Conservation (phyloP, 1,284 basidiomycete genomes). For the Exobasidium rhododendri region DNA sequence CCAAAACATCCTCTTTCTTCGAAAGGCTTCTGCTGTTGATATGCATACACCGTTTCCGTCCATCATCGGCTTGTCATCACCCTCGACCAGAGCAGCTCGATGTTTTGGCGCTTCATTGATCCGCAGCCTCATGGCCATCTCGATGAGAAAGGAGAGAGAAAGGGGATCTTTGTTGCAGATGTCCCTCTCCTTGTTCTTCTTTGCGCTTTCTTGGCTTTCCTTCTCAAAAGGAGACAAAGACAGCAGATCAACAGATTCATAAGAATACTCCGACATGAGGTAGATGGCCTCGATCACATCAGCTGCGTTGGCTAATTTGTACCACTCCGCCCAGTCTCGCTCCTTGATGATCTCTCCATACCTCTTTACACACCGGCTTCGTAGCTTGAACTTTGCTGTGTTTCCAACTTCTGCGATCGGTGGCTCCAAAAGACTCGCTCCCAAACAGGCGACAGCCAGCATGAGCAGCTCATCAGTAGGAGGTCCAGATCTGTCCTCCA, state of each 20-base stretch:
- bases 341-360: background rate
- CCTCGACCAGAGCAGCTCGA: background rate
- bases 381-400: background rate
- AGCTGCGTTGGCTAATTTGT: background rate
- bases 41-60: background rate
- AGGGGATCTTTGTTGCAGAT: background rate
- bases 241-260: background rate
- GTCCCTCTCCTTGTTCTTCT: background rate
- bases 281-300: constrained; percentile 3
- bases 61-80: background rate
- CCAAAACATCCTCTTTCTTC: constrained; percentile 6
- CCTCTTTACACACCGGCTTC: background rate
- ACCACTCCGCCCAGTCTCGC: constrained; percentile 2
- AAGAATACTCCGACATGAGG: constrained; percentile 1
- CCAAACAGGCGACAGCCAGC: background rate
- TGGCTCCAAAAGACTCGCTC: constrained; percentile 2
- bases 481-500: background rate
- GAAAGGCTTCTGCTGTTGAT: background rate
- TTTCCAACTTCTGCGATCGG: background rate
- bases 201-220: background rate
- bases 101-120: constrained; percentile 1
- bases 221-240: background rate
- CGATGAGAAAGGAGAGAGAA: background rate
- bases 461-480: background rate
- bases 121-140: constrained; percentile 3